Conservation (phyloP, 345 rosid genomes). For the Euphorbia tirucalli region DNA sequence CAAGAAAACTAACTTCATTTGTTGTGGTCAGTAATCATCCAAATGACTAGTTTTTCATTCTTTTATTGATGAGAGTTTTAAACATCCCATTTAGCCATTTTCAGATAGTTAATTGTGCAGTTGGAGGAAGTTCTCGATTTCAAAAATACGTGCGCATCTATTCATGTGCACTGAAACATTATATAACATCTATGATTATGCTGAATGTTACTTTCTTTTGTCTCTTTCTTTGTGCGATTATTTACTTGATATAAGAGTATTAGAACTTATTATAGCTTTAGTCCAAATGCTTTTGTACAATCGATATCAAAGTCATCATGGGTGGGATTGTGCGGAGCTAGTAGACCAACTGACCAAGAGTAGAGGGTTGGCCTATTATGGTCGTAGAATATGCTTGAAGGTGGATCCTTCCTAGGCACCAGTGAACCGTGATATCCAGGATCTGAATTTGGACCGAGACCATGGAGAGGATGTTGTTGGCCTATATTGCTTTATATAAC, state of each 20-base stretch:
- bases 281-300: neutral
- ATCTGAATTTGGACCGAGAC: neutral
- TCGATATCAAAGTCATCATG: no score
- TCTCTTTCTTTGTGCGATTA: conserved; percentile 1
- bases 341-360: neutral
- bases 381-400: neutral
- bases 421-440: neutral
- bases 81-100: neutral
- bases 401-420: neutral
- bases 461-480: neutral
- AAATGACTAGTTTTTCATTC: neutral
- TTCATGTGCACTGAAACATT: neutral
- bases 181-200: neutral
- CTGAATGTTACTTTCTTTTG: neutral
- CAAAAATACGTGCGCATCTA: neutral
- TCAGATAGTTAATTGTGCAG: neutral
- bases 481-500: neutral
- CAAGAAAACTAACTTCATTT: neutral
- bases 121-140: neutral
- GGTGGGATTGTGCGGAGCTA: neutral
- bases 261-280: neutral
- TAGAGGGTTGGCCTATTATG: neutral
- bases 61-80: neutral
- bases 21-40: neutral
- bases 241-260: neutral